Percentiles rank a stretch among this genome's conserved stretches.
These are phyloP conservation scores for Fusarium sp. DNA, from an alignment of 2,329 filamentous ascomycete species.

Conservation along the genomic window DNA sequence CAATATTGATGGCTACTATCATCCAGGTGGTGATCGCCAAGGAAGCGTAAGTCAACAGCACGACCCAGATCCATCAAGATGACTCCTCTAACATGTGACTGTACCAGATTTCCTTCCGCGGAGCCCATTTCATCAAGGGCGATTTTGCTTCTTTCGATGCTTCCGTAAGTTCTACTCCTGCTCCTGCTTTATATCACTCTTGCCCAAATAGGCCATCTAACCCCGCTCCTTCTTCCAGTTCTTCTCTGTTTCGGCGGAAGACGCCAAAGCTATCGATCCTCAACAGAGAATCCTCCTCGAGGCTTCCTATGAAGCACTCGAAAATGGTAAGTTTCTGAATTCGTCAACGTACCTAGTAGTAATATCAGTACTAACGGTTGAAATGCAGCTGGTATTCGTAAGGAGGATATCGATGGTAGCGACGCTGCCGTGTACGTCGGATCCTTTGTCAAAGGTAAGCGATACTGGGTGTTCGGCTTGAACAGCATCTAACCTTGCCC, in stretches of 20 bases:
- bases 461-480: background rate
- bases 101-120: constrained; percentile 62
- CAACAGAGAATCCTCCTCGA: constrained; percentile 69
- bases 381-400: constrained; percentile 60
- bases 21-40: constrained; percentile 65
- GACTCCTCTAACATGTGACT: constrained; percentile 19
- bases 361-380: background rate
- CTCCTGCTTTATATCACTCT: background rate
- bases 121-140: constrained; percentile 66
- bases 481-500: constrained; percentile 7
- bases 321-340: constrained; percentile 58
- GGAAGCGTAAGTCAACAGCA: constrained; percentile 60
- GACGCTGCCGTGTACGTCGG: constrained; percentile 66
- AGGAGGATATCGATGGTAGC: constrained; percentile 61
- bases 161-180: constrained; percentile 56
- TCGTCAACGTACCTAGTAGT: too few species aligned
- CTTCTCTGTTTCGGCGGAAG: constrained; percentile 65
- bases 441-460: constrained; percentile 64
- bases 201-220: constrained; percentile 8
- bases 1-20: constrained; percentile 68
- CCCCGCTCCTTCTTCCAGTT: constrained; percentile 57
- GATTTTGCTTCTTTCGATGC: constrained; percentile 66
- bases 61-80: background rate
- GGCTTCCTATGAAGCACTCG: constrained; percentile 65
- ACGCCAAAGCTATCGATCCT: constrained; percentile 68